Base-by-base conservation (phyloP, 164 flowering plant species). In the Protea cynaroides region DNA sequence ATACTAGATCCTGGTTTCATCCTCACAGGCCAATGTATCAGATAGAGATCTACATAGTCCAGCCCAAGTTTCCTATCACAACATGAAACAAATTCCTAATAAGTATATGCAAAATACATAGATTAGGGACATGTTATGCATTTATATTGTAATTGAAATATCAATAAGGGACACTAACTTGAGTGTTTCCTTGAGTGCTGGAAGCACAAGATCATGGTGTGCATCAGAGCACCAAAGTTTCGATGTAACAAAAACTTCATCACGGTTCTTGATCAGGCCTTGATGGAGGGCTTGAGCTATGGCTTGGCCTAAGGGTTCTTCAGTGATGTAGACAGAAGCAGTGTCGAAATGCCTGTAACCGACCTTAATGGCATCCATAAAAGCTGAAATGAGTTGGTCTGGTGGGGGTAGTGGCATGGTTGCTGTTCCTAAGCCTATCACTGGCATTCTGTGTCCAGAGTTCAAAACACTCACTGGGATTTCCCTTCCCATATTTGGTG, bases 11-110 rank as follows among this genome's bases (percentile, higher is more conserved):
- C 65, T 22, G 51, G 64, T 24, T 63, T 71, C 59, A 65, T 8
- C 19, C 74, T 71, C 36, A 74, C 24, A 0, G 80, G 84, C 69
- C 71, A 76, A 22, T 78, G 79, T n/a, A 81, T 65, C 18, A 81
- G 61, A 47, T 76, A 81, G 37, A 78, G 70, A 67, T 81, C 84
- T 7, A 81, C 29, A 38, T 72, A 81, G 19, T 76, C 84, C 58
- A 81, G 14, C 56, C 64, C 47, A 37, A 78, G 74, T 14, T 68
- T 74, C 79, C 79, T 80, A 22, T 13, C 4, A 12, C 1, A 22
- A 15, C 0, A 18, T 2, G 21, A n/a, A 22, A 18, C 36, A 46
- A 25, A 8, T 22, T n/a, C 25, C 55, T 21, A 46, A 1, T n/a
- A 3, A 43, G 7, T 23, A 8, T 22, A 13, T 22, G 1, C 11